Evolutionary conservation across 176 grass and related monocot genomes (phyloP), one percentile per base, ranked within the genome.

Genomic region (Cymbopogon citratus): DNA sequence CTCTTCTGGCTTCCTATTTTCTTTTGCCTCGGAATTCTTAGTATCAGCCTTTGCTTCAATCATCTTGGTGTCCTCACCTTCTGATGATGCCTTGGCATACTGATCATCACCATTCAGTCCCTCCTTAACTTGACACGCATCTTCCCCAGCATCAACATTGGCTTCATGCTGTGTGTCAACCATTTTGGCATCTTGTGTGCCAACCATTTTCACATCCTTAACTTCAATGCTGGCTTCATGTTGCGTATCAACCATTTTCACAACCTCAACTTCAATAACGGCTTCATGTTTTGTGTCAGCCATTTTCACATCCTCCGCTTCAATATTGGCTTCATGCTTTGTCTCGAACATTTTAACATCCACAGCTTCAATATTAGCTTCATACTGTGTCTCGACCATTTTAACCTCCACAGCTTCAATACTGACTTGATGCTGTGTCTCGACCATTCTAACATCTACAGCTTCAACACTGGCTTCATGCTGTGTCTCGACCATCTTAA

Each of bases 181-280:
- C n/a, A 76, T 83, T 54, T 76, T 84, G 33, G 29, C n/a, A 80
- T 66, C 81, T 68, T 68, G 65, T 68, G 65, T 68, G 34, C 8
- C 26, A 74, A 51, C 45, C 27, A 54, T 54, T 52, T 52, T 74
- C 8, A 21, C 27, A 74, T 74, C 80, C 61, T 45, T 44, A 35
- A 29, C 49, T 59, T 85, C 67, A 77, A 19, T 23, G 5, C 36
- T 75, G 2, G 56, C 57, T 66, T 86, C 67, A 69, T 69, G 62
- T 41, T 70, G 51, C 6, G 27, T 45, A 28, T 40, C 77, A 66
- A 33, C 40, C 40, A 43, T 43, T 43, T 52, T 74, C 16, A 21
- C 27, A 74, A 35, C 80, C 61, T 45, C 35, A 27, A 23, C 40
- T 46, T 85, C 67, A 77, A 19, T 14, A 5, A 24, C 35, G 0